Evolutionary conservation across 495 filamentous ascomycete genomes (phyloP).

Genomic region (Xylona heveae): DNA sequence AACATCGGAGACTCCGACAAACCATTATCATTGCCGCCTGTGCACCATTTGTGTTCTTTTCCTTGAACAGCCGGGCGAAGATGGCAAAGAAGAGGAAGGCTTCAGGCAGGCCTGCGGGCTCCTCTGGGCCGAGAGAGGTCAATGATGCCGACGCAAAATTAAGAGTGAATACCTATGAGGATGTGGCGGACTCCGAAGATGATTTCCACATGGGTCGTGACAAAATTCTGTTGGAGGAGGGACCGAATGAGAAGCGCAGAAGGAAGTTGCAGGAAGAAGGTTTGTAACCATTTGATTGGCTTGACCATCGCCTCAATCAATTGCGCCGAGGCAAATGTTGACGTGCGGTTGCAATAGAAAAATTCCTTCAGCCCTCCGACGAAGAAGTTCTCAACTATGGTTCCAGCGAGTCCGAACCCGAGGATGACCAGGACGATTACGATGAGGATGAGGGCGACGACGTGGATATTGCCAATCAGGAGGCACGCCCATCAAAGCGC

Average conservation of each 20-base stretch:
- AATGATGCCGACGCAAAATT: slow-evolving; percentile 31
- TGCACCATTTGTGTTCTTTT: too few relatives aligned
- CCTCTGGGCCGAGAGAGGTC: slow-evolving; percentile 22
- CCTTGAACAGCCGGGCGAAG: too few relatives aligned
- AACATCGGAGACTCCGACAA: too few relatives aligned
- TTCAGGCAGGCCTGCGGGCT: slow-evolving; percentile 18
- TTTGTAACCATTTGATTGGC: slow-evolving; percentile 15
- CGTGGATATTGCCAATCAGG: slow-evolving; percentile 4
- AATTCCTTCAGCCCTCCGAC: slow-evolving; percentile 49
- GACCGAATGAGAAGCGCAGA: slow-evolving; percentile 52
- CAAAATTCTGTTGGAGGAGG: slow-evolving; percentile 65
- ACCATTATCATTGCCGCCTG: too few relatives aligned
- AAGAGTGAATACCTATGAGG: slow-evolving; percentile 46
- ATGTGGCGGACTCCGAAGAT: slow-evolving; percentile 82
- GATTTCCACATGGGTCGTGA: slow-evolving; percentile 73
- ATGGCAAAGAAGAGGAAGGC: slow-evolving; percentile 78
- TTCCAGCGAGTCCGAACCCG: slow-evolving; percentile 25
- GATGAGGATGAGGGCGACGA: slow-evolving; percentile 14
- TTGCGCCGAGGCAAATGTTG: not conserved
- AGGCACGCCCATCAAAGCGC: not conserved
- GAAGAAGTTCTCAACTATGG: slow-evolving; percentile 64
- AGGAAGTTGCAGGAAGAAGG: slow-evolving; percentile 43
- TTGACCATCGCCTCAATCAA: not conserved
- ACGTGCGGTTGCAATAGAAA: slow-evolving; percentile 27
- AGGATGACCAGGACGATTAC: slow-evolving; percentile 29